A percentile compares a stretch with the other conserved stretches of the same genome.
phyloP scores from a whole-genome alignment of 129 eudicot species.

The Heracleum sosnowskyi region DNA sequence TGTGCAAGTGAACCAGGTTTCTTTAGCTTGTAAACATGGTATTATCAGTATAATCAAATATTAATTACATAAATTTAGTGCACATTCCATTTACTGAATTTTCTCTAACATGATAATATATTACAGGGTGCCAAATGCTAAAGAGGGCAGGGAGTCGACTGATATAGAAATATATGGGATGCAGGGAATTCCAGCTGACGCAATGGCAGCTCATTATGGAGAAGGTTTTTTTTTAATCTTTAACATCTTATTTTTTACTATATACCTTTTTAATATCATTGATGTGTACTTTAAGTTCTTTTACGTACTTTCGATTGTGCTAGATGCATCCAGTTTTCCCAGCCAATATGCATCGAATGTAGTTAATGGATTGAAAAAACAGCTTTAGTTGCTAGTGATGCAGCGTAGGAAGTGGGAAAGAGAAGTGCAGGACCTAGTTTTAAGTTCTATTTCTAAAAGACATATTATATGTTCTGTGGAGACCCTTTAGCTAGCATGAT shows the following conservation, averaged over 20 bases:
- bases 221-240: constrained; percentile 53
- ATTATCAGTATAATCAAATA: not conserved
- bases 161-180: constrained; percentile 94
- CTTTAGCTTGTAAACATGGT: not conserved
- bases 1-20: not conserved
- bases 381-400: not conserved
- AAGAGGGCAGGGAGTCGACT: constrained; percentile 81
- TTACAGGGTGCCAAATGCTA: constrained; percentile 94
- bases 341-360: not conserved
- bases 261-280: not conserved
- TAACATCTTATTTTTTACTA: not conserved
- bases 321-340: not conserved
- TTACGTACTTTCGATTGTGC: not conserved
- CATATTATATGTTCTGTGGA: not conserved
- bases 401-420: not conserved
- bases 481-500: not conserved
- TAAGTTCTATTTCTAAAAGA: not conserved
- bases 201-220: constrained; percentile 88
- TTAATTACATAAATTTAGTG: not conserved
- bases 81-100: not conserved
- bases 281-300: not conserved
- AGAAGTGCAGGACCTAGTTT: not conserved
- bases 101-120: not conserved
- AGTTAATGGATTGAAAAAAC: not conserved
- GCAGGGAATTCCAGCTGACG: constrained; percentile 94